phyloP scores from a whole-genome alignment of 768 basidiomycete genomes.

The Mycena metata region DNA sequence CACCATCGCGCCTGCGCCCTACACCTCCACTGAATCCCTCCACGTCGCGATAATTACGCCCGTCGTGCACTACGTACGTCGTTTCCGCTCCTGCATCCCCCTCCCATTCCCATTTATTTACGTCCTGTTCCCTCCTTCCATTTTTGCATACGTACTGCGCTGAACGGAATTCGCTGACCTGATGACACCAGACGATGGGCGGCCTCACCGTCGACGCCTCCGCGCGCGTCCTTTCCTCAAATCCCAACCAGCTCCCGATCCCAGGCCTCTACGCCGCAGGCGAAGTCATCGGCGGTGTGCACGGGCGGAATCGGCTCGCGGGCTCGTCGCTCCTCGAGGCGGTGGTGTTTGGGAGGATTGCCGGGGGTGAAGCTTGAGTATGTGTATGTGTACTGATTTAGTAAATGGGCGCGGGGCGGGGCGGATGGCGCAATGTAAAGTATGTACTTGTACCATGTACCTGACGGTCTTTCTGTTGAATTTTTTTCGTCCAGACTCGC shows the following conservation, averaged over 20 bases:
- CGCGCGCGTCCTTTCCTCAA: constrained; percentile 38
- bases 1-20: constrained; percentile 34
- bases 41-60: constrained; percentile 44
- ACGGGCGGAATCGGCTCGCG: constrained; percentile 45
- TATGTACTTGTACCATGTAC: too few relatives aligned
- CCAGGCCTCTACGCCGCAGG: constrained; percentile 44
- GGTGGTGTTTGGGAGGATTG: constrained; percentile 47
- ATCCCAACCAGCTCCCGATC: constrained; percentile 14
- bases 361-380: too few relatives aligned
- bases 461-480: too few relatives aligned
- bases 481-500: too few relatives aligned
- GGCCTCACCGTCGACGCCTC: constrained; percentile 41
- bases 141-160: too few relatives aligned
- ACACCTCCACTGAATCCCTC: constrained; percentile 34
- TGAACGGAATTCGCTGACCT: neutral
- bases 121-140: too few relatives aligned
- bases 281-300: constrained; percentile 47
- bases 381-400: too few relatives aligned
- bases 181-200: constrained; percentile 43
- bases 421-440: too few relatives aligned
- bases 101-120: too few relatives aligned
- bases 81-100: neutral
- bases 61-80: constrained; percentile 46
- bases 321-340: constrained; percentile 46
- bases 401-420: too few relatives aligned